A percentile compares a stretch with the other conserved stretches of the same genome.
These are phyloP conservation scores for Leccinum fuscescens DNA, from an alignment of 1,284 basidiomycete species.

Conservation along the genomic window DNA sequence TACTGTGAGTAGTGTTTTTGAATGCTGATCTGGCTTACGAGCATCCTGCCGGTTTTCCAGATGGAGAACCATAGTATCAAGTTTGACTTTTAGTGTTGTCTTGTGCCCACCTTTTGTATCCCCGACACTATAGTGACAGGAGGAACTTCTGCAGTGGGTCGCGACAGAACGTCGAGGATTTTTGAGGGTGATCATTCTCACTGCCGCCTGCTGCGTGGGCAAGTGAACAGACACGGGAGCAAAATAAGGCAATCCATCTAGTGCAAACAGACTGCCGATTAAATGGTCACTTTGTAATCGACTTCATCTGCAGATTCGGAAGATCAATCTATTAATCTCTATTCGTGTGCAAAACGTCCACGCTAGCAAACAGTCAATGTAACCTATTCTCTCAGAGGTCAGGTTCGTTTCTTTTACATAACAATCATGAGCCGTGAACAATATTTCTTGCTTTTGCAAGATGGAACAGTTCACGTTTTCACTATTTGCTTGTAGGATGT, in stretches of 20 bases:
- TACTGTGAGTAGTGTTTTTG: constrained; percentile 54
- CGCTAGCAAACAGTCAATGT: too few relatives aligned
- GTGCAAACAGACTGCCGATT: not conserved
- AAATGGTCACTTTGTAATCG: too few relatives aligned
- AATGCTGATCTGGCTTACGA: constrained; percentile 1
- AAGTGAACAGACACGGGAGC: not conserved
- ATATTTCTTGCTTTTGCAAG: not conserved
- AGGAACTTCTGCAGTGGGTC: not conserved
- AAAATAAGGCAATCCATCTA: not conserved
- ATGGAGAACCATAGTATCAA: constrained; percentile 84
- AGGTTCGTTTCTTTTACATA: not conserved
- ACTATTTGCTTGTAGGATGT: too few relatives aligned
- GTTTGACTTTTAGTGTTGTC: constrained; percentile 49
- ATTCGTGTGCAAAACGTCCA: not conserved
- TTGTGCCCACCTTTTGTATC: not conserved
- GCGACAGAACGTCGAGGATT: not conserved
- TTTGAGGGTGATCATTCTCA: too few relatives aligned
- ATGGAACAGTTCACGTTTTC: too few relatives aligned
- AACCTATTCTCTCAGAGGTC: not conserved
- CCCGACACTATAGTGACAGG: not conserved
- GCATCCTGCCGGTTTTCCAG: constrained; percentile 38
- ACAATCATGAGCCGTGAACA: not conserved
- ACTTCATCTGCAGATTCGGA: not conserved
- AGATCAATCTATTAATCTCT: not conserved
- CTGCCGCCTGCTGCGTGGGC: not conserved